A percentile compares a stretch with the other conserved stretches of the same genome.
phyloP scores from a whole-genome alignment of 371 early-diverging fungal species.

The Mucor mucedo region DNA sequence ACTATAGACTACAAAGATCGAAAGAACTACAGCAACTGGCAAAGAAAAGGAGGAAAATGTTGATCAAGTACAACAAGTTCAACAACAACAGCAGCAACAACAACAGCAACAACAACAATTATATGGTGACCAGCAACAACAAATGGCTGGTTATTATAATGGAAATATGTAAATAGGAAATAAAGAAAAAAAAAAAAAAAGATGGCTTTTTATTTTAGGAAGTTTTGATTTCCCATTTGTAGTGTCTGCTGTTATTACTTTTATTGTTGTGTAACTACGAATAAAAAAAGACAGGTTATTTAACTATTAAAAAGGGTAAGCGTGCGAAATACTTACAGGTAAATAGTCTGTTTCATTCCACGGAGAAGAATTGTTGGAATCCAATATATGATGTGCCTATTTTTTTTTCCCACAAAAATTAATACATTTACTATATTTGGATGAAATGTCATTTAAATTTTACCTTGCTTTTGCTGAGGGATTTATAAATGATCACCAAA shows the following conservation, averaged over 20 bases:
- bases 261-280: conserved; percentile 22
- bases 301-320: not conserved
- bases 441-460: not conserved
- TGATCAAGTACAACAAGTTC: conserved; percentile 9
- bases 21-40: conserved; percentile 52
- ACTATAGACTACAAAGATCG: conserved; percentile 60
- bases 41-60: conserved; percentile 59
- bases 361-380: conserved; percentile 3
- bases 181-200: not conserved
- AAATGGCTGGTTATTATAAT: conserved; percentile 26
- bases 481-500: conserved; percentile 18
- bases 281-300: conserved; percentile 1
- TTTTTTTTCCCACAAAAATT: not conserved
- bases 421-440: too few species aligned
- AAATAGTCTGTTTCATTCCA: conserved; percentile 26
- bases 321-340: conserved; percentile 26
- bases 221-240: conserved; percentile 24
- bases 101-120: conserved; percentile 18
- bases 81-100: conserved; percentile 8
- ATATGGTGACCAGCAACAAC: conserved; percentile 20
- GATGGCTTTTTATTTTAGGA: conserved; percentile 6
- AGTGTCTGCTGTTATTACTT: conserved; percentile 9
- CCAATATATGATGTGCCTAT: not conserved
- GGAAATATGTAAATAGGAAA: conserved; percentile 20
- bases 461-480: conserved; percentile 11